Conservation (phyloP, 1,139 yeast species). For the Kodamaea ohmeri region DNA sequence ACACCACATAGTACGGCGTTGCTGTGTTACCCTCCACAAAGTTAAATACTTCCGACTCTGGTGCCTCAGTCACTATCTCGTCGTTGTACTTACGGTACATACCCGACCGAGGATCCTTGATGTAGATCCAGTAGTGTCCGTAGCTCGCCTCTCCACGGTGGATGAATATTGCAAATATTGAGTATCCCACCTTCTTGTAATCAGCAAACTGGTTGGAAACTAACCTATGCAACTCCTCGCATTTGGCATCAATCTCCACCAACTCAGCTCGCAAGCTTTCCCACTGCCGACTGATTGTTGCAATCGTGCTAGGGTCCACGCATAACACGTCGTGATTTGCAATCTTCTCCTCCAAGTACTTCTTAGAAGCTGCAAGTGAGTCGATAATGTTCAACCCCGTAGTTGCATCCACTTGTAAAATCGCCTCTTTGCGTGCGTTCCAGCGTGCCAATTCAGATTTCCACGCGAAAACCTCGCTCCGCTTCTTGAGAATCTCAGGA, state of each 20-base stretch:
- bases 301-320: slow-evolving; percentile 36
- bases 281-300: slow-evolving; percentile 34
- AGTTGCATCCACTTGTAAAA: slow-evolving; percentile 44
- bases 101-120: slow-evolving; percentile 65
- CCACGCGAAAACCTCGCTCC: slow-evolving; percentile 65
- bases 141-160: slow-evolving; percentile 95
- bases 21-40: slow-evolving; percentile 75
- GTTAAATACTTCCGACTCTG: slow-evolving; percentile 71
- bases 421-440: slow-evolving; percentile 38
- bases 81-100: slow-evolving; percentile 89
- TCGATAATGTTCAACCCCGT: slow-evolving; percentile 51
- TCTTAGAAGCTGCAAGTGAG: slow-evolving; percentile 49
- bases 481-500: slow-evolving; percentile 47
- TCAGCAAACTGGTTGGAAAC: slow-evolving; percentile 59
- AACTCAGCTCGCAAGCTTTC: slow-evolving; percentile 39
- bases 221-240: slow-evolving; percentile 41
- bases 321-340: slow-evolving; percentile 22
- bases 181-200: slow-evolving; percentile 66
- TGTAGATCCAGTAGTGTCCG: slow-evolving; percentile 97
- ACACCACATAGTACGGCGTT: slow-evolving; percentile 89
- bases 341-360: slow-evolving; percentile 36
- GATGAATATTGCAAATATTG: slow-evolving; percentile 86
- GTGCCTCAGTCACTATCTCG: slow-evolving; percentile 81
- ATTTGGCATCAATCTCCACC: slow-evolving; percentile 32
- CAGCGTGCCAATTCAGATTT: slow-evolving; percentile 51